Base-by-base conservation (phyloP, 176 grass and related monocot genomes). In the Tuctoria greenei region DNA sequence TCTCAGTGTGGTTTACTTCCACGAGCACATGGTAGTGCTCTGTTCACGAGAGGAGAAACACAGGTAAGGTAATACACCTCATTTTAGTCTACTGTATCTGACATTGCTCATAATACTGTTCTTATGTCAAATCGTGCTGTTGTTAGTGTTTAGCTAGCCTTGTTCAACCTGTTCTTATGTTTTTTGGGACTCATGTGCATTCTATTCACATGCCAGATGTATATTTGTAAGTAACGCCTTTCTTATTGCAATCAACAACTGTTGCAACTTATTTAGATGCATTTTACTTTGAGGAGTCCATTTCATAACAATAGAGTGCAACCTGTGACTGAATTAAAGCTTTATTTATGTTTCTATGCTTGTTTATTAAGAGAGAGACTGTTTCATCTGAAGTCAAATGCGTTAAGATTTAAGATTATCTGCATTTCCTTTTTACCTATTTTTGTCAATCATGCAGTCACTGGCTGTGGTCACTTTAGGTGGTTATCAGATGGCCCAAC, bases 1-100 rank as follows among this genome's bases (percentile, higher is more conserved):
- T 98, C 95, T 64, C 88, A 90, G 45, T 94, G 95, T 86, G 80
- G 86, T 63, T 34, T 94, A 62, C 85, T 98, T 79, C 95, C 95
- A 61, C 86, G 95, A 80, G 91, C 95, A 82, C 95, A 98, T 92
- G 95, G 95, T 61, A 98, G 95, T 86, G 86, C 89, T 66, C 82
- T 98, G 37, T 98, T 98, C 71, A 98, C 91, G 41, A 88, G 95
- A 67, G 95, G 95, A 66, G 95, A 98, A 93, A 98, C 95, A 77
- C 95, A 98, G 87, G 95, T 94, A 84, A 92, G 81, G 68, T 84
- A 84, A 90, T 90, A 38, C 72, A 67, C 66, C 68, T 66, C 26
- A 76, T 87, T 90, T 76, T 36, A 80, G 43, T 66, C 62, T 68
- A 65, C 44, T 87, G 63, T 41, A 77, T 49, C 27, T 40, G 68